Base-by-base conservation (phyloP, 257 asterid species). In the Ligustrum vulgare region DNA sequence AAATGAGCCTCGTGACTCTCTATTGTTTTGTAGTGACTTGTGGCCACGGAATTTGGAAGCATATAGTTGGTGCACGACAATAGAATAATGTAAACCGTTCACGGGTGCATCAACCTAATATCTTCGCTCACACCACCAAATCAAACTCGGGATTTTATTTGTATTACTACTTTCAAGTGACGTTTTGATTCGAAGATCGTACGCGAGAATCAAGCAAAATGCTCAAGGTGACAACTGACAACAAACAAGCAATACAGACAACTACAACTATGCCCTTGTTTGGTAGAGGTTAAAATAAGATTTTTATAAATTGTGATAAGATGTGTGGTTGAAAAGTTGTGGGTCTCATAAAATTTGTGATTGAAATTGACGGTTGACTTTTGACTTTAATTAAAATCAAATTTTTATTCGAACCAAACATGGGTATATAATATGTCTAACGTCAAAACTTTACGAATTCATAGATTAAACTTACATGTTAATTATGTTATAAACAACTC, bases 11-110 rank as follows among this genome's bases (percentile, higher is more conserved):
- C 96, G 93, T 90, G 96, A 90, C 82, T 78, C 85, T 77, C 23
- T 56, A 31, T 87, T 90, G 93, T 90, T 85, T 79, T 47, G 81
- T 87, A 85, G 92, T 80, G 71, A 64, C 78, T 77, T 86, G 90
- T 85, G 88, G 86, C 85, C 79, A 83, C 66, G 77, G 69, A 82
- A 74, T 54, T 54, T 7, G 20, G 70, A 58, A 72, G 34, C 20
- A 51, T 72, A 33, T 74, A 62, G 63, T 37, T 8, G 75, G 37
- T 66, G 64, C 28, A 56, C 25, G 77, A 74, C 84, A 80, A 74
- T 16, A 68, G 65, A 70, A 75, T 75, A 22, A 60, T 23, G 3
- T 64, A 60, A 23, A 22, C 18, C 72, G 63, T 69, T 84, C 85
- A 84, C 87, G 83, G 85, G 87, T 74, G 18, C 16, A 12, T 25